These are phyloP conservation scores for Trichaptum fuscoviolaceum DNA, from an alignment of 768 basidiomycete genomes.

Conservation along the genomic window DNA sequence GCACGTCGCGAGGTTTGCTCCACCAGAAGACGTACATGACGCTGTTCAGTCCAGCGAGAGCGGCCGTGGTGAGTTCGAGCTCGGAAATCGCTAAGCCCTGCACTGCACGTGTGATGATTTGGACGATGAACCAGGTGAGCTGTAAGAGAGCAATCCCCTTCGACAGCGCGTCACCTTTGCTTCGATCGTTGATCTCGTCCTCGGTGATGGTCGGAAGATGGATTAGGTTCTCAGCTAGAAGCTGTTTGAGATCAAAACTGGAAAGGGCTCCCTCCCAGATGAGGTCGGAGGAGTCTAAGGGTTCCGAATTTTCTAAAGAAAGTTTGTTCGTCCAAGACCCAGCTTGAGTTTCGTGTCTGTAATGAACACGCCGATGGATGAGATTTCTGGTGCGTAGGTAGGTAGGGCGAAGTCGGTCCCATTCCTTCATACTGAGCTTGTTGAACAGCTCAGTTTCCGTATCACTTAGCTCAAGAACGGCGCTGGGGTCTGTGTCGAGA, in stretches of 20 bases:
- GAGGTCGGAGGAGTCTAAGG: no score
- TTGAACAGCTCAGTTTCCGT: no score
- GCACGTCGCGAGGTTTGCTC: slow-evolving; percentile 10
- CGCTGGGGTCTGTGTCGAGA: no score
- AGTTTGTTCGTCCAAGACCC: no score
- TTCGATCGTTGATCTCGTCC: not conserved
- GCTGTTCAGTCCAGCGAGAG: slow-evolving; percentile 6
- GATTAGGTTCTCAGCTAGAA: not conserved
- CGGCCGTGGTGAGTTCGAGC: not conserved
- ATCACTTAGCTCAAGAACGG: no score
- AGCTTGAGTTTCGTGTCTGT: no score
- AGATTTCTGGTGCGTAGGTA: no score
- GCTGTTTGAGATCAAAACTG: not conserved
- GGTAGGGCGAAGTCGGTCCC: no score
- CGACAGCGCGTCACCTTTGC: not conserved
- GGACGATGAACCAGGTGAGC: slow-evolving; percentile 1
- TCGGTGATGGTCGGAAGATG: not conserved
- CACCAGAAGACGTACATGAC: slow-evolving; percentile 11
- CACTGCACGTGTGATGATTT: not conserved
- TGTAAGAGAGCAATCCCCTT: not conserved
- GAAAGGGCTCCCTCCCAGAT: not conserved
- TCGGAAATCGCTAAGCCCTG: not conserved
- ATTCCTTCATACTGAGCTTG: no score
- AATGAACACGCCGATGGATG: no score
- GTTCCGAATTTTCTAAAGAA: no score